Evolutionary conservation across 202 grass and related monocot species (phyloP), one percentile per base, ranked within the genome.

Genomic region (Bolboschoenoplectus hybrid): DNA sequence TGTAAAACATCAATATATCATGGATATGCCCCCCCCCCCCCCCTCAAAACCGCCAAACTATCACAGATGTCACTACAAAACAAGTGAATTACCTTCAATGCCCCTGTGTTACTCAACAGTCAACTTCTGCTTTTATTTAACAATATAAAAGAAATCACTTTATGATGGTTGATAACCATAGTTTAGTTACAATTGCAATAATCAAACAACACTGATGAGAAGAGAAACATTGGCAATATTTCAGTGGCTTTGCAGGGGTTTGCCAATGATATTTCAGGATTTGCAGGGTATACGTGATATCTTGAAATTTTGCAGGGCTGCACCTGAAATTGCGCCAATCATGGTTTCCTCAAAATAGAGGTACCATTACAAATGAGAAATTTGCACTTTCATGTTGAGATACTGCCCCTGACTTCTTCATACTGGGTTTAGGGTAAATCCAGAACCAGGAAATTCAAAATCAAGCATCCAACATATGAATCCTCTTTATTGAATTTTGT

Each of bases 211-310:
- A 74, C 34, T 49, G n/a, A 74, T 20, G 3, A 3, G 41, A 73
- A 32, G 9, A 26, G n/a, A n/a, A 50, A 12, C 45, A 47, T 74
- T 26, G 49, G 70, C 43, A 50, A 49, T 74, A 39, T 14, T 40
- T 39, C 34, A 39, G 51, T 51, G n/a, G 4, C 19, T 14, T 50
- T 58, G 35, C 5, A 14, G 14, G 12, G 52, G 52, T 57, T 8
- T 79, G n/a, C 5, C 2, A 2, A 79, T 57, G 49, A n/a, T 34
- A 79, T 57, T 79, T 79, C 74, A 41, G 51, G 73, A n/a, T 79
- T n/a, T 58, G 6, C 50, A 79, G 35, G 74, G 52, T 9, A 79
- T 40, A 39, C 7, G 14, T 58, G 52, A 79, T 79, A 76, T 53
- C 19, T 35, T 53, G 72, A 75, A 50, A 2, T 77, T 74, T 76